Conservation (phyloP, 2,329 filamentous ascomycete species). For the Fusarium denticulatum region DNA sequence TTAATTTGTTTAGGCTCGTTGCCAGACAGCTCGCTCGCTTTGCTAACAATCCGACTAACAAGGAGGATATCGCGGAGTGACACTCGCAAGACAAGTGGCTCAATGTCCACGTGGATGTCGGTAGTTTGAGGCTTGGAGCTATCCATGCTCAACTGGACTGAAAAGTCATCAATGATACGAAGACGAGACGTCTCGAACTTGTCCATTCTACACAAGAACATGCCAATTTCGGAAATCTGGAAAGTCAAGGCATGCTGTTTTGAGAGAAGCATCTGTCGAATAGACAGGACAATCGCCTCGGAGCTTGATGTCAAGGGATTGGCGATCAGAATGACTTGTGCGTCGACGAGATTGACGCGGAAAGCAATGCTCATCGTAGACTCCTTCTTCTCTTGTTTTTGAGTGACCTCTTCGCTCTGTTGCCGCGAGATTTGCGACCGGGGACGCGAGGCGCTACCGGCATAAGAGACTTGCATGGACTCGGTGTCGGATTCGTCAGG, state of each 20-base stretch:
- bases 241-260: conserved; percentile 94
- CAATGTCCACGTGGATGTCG: conserved; percentile 86
- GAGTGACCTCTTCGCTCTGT: conserved; percentile 33
- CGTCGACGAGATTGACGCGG: conserved; percentile 92
- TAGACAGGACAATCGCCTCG: conserved; percentile 94
- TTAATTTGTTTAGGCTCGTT: conserved; percentile 60
- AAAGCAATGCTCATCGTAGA: conserved; percentile 80
- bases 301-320: conserved; percentile 91
- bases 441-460: conserved; percentile 48
- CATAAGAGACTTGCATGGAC: conserved; percentile 61
- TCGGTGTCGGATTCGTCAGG: conserved; percentile 69
- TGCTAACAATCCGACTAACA: conserved; percentile 89
- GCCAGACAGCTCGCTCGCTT: conserved; percentile 87
- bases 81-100: conserved; percentile 88
- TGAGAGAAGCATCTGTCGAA: conserved; percentile 91
- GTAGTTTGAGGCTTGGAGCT: conserved; percentile 69
- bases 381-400: conserved; percentile 35
- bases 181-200: conserved; percentile 90
- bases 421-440: conserved; percentile 43
- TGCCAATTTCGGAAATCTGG: conserved; percentile 92
- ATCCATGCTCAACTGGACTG: conserved; percentile 88
- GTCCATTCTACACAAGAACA: conserved; percentile 99
- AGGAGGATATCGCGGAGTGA: conserved; percentile 95
- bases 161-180: conserved; percentile 96
- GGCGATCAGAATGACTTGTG: conserved; percentile 94